Evolutionary conservation across 352 stramenopile species (phyloP).

Genomic region (Globisporangium echinulatum): DNA sequence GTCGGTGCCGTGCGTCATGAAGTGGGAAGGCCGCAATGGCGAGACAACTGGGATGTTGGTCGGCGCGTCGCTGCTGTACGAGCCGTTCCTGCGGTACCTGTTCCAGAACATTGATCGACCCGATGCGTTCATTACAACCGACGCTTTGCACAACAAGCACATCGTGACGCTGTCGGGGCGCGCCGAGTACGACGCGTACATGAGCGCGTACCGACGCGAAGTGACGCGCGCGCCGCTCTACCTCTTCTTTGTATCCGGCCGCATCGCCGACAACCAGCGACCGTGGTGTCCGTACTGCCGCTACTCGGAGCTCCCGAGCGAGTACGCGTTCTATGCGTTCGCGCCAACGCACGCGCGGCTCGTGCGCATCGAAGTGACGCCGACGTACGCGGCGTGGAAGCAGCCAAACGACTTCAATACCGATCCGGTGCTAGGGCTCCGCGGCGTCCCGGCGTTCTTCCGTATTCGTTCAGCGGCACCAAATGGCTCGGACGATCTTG

Average conservation of each 20-base stretch:
- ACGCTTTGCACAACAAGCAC: constrained; percentile 37
- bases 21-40: constrained; percentile 44
- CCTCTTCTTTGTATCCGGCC: constrained; percentile 64
- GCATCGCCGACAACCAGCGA: constrained; percentile 57
- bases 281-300: constrained; percentile 81
- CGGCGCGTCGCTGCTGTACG: constrained; percentile 38
- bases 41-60: constrained; percentile 53
- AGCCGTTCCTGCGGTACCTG: constrained; percentile 53
- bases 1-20: constrained; percentile 50
- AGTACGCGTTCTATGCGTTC: constrained; percentile 71
- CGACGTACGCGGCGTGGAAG: constrained; percentile 61
- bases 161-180: constrained; percentile 45
- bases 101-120: constrained; percentile 51
- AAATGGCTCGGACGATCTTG: constrained; percentile 15
- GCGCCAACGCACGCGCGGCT: constrained; percentile 47
- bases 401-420: constrained; percentile 47
- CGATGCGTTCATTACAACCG: constrained; percentile 32
- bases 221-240: constrained; percentile 36
- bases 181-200: constrained; percentile 29
- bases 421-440: constrained; percentile 41
- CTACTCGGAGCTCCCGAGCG: constrained; percentile 59
- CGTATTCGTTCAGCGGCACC: constrained; percentile 14
- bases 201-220: constrained; percentile 29
- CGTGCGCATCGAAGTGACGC: constrained; percentile 57
- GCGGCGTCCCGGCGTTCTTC: constrained; percentile 52